A percentile compares a stretch with the other conserved stretches of the same genome.
Evolutionary conservation across 192 early-diverging fungal genomes (phyloP).

Genomic region (Phycomyces blakesleeanus): DNA sequence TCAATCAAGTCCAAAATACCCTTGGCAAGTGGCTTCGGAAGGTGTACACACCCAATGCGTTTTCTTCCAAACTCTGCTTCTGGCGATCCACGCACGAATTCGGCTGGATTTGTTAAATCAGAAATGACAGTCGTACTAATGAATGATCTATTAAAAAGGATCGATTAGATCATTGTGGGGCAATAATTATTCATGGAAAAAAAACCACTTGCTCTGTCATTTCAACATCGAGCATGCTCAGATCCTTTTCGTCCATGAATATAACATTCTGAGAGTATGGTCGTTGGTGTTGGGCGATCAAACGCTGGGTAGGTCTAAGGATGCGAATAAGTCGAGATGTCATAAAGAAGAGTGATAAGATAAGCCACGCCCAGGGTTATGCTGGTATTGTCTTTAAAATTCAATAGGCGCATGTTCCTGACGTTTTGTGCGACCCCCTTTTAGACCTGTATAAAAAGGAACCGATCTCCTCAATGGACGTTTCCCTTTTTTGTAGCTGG

Average conservation of each 20-base stretch:
- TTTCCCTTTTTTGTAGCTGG: not conserved
- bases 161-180: not conserved
- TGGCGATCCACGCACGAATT: constrained; percentile 19
- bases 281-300: not conserved
- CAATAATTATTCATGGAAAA: not conserved
- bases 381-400: not conserved
- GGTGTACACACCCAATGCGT: constrained; percentile 35
- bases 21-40: constrained; percentile 34
- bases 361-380: not conserved
- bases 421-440: not conserved
- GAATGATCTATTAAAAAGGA: not conserved
- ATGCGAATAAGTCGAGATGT: not conserved
- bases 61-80: constrained; percentile 41
- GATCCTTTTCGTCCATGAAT: constrained; percentile 11
- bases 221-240: not conserved
- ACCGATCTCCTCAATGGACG: not conserved
- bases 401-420: not conserved
- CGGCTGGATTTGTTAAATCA: not conserved
- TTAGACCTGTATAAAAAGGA: constrained; percentile 3
- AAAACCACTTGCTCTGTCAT: not conserved
- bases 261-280: constrained; percentile 4
- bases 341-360: not conserved
- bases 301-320: not conserved
- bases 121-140: not conserved
- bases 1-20: constrained; percentile 26